phyloP scores from a whole-genome alignment of 257 asterid genomes.

The Lycium barbarum region DNA sequence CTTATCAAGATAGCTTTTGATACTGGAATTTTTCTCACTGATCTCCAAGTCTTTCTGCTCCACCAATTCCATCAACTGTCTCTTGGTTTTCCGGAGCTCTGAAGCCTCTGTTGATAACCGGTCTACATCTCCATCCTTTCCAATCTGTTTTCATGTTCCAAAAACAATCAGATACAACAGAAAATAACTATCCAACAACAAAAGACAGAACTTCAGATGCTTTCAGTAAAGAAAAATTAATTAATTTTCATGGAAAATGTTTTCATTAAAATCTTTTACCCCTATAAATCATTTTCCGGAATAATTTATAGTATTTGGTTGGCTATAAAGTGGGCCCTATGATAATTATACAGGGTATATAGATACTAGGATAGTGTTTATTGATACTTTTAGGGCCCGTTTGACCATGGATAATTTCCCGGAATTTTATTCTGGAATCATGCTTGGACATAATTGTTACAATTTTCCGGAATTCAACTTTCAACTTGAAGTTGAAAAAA shows the following conservation, averaged over 20 bases:
- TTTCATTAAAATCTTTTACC: not conserved
- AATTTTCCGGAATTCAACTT: too few species aligned
- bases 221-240: not conserved
- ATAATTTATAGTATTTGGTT: not conserved
- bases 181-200: not conserved
- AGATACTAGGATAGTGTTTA: not conserved
- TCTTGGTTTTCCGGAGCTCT: constrained; percentile 80
- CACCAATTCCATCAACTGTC: constrained; percentile 85
- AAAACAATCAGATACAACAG: not conserved
- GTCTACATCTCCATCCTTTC: constrained; percentile 83
- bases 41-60: constrained; percentile 81
- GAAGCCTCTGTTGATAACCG: constrained; percentile 66
- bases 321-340: not conserved
- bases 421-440: too few species aligned
- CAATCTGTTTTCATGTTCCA: constrained; percentile 51
- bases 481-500: too few species aligned
- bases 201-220: constrained; percentile 23
- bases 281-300: not conserved
- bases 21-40: constrained; percentile 78
- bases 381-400: not conserved
- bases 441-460: too few species aligned
- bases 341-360: not conserved
- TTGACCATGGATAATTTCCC: too few species aligned
- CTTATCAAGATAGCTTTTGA: constrained; percentile 89
- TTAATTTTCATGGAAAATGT: not conserved